Conservation (phyloP, 148 eudicot genomes). For the Camellia sinensis region DNA sequence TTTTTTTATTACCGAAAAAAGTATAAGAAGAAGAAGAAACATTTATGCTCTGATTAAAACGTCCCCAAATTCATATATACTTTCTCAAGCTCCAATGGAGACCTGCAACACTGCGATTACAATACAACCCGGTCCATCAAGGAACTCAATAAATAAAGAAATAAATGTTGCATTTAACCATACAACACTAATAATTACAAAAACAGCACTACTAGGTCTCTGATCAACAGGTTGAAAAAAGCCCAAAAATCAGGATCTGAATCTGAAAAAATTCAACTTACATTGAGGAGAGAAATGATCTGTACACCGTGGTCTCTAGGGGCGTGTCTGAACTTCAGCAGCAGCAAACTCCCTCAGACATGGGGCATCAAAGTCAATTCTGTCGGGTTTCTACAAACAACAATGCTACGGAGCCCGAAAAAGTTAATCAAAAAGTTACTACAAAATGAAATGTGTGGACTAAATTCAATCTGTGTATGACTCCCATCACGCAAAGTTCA, state of each 20-base stretch:
- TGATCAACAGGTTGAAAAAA: background rate
- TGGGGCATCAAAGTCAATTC: background rate
- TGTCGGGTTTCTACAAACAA: background rate
- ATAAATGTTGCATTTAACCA: background rate
- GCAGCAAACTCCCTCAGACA: background rate
- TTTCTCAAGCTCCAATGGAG: background rate
- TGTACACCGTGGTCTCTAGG: conserved; percentile 3
- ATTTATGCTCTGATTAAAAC: background rate
- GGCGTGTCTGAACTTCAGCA: conserved; percentile 11
- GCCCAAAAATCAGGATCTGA: background rate
- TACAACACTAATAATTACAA: conserved; percentile 7
- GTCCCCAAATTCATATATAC: background rate
- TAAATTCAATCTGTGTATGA: too few relatives aligned
- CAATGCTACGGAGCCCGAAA: too few relatives aligned
- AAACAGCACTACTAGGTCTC: background rate
- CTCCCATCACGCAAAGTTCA: too few relatives aligned
- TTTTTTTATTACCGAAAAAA: too few relatives aligned
- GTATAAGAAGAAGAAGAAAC: background rate
- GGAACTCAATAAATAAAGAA: background rate
- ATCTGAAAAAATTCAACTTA: background rate
- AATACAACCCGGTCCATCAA: background rate
- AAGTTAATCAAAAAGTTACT: too few relatives aligned
- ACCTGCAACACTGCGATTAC: background rate
- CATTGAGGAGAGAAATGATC: conserved; percentile 4
- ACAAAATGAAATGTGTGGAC: too few relatives aligned